These are phyloP conservation scores for Talaromyces sp. DNA, from an alignment of 2,329 filamentous ascomycete genomes.

Conservation along the genomic window DNA sequence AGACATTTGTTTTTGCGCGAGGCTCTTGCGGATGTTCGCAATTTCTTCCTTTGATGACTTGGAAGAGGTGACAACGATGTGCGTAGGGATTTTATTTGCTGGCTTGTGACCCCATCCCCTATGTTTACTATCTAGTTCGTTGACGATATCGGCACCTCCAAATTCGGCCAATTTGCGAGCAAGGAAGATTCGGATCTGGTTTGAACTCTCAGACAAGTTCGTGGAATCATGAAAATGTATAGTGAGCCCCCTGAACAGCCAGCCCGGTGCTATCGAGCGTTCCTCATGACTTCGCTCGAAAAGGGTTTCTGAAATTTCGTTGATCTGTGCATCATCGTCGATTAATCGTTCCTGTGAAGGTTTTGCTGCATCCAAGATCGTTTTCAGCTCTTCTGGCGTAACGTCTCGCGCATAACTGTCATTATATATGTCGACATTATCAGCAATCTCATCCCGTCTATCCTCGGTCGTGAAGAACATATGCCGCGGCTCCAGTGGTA, in stretches of 20 bases:
- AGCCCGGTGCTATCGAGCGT: constrained; percentile 30
- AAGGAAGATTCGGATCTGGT: constrained; percentile 27
- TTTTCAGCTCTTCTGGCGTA: constrained; percentile 58
- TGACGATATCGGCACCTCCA: constrained; percentile 59
- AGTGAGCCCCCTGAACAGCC: constrained; percentile 48
- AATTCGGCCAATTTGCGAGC: constrained; percentile 62
- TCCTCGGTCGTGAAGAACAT: constrained; percentile 65
- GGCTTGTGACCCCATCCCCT: neutral
- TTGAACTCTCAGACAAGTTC: constrained; percentile 1
- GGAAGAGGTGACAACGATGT: constrained; percentile 58
- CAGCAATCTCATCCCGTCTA: constrained; percentile 52
- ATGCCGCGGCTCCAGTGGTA: constrained; percentile 67
- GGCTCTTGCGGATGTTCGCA: constrained; percentile 29
- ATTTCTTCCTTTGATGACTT: constrained; percentile 37
- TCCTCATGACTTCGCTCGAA: constrained; percentile 31
- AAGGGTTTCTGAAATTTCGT: constrained; percentile 41
- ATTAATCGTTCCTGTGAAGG: neutral
- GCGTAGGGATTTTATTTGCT: constrained; percentile 59
- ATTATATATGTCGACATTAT: constrained; percentile 69
- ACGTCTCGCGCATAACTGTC: constrained; percentile 79
- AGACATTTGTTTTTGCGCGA: constrained; percentile 23
- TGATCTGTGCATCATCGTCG: constrained; percentile 32
- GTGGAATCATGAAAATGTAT: constrained; percentile 41
- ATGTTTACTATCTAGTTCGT: constrained; percentile 40
- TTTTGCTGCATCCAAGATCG: constrained; percentile 44